These are phyloP conservation scores for Eucalyptus erythrocorys DNA, from an alignment of 345 rosid species.

Conservation along the genomic window DNA sequence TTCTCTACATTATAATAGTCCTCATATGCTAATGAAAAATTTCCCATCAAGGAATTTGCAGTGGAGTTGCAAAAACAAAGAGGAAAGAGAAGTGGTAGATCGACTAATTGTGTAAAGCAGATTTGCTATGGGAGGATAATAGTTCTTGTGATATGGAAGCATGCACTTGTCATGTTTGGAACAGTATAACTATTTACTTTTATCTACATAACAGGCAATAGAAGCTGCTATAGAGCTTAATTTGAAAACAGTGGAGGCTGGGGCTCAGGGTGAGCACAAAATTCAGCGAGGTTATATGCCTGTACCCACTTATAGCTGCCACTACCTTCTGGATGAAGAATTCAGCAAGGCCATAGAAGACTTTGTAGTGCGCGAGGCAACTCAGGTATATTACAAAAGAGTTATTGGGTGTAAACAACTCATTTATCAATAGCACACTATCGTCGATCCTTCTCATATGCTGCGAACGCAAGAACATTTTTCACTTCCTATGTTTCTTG, in stretches of 20 bases:
- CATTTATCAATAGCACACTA: not conserved
- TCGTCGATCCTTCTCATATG: not conserved
- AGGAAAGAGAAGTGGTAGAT: not conserved
- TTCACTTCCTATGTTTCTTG: not conserved
- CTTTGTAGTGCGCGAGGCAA: slow-evolving; percentile 57
- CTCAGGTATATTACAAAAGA: slow-evolving; percentile 35
- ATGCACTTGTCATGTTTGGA: not conserved
- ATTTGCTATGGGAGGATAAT: not conserved
- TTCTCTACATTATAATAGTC: not conserved
- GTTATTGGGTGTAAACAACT: not conserved
- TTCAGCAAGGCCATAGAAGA: slow-evolving; percentile 60
- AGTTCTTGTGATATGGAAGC: not conserved
- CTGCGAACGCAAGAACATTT: not conserved
- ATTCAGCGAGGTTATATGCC: slow-evolving; percentile 92
- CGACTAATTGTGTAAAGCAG: not conserved
- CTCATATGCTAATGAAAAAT: not conserved
- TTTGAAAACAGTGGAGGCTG: slow-evolving; percentile 80
- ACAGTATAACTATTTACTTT: not conserved
- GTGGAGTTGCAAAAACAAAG: not conserved
- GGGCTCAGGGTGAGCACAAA: slow-evolving; percentile 99
- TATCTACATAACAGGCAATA: slow-evolving; percentile 42
- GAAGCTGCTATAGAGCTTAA: slow-evolving; percentile 87
- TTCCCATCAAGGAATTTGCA: not conserved
- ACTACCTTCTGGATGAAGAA: slow-evolving; percentile 60
- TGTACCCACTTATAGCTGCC: slow-evolving; percentile 79